Conservation (phyloP, 768 basidiomycete genomes). For the Hebeloma cylindrosporum region DNA sequence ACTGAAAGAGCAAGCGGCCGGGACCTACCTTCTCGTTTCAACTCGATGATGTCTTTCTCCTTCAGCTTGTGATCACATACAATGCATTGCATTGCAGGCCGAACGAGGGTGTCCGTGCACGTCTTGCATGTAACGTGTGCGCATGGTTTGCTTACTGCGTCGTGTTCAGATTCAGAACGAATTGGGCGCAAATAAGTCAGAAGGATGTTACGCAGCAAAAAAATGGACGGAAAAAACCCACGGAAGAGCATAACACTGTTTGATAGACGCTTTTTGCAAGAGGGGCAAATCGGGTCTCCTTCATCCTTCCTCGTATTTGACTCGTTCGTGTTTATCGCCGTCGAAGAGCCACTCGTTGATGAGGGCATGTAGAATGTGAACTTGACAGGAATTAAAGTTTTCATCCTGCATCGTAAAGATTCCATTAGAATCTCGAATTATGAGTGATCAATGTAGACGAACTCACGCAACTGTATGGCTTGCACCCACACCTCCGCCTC, state of each 20-base stretch:
- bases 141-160: slow-evolving; percentile 82
- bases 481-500: slow-evolving; percentile 76
- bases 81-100: slow-evolving; percentile 77
- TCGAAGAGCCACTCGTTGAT: slow-evolving; percentile 38
- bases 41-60: slow-evolving; percentile 75
- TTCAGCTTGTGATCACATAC: slow-evolving; percentile 72
- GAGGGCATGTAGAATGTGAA: slow-evolving; percentile 57
- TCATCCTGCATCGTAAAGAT: slow-evolving; percentile 53
- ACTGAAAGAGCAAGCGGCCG: neutral
- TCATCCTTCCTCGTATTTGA: slow-evolving; percentile 53
- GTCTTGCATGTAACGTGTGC: slow-evolving; percentile 91
- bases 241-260: slow-evolving; percentile 73
- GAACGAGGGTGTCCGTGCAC: slow-evolving; percentile 86
- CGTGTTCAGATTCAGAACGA: too few relatives aligned
- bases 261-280: slow-evolving; percentile 82
- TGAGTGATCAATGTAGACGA: neutral
- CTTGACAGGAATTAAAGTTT: slow-evolving; percentile 78
- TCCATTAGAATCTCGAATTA: too few relatives aligned
- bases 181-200: too few relatives aligned
- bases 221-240: slow-evolving; percentile 36
- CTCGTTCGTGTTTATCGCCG: slow-evolving; percentile 37
- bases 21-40: slow-evolving; percentile 82
- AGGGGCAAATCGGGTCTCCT: slow-evolving; percentile 73
- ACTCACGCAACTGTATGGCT: slow-evolving; percentile 78
- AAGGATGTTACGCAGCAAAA: slow-evolving; percentile 1